These are phyloP conservation scores for Hamamelis virginiana DNA, from an alignment of 164 flowering plant species.

Conservation along the genomic window DNA sequence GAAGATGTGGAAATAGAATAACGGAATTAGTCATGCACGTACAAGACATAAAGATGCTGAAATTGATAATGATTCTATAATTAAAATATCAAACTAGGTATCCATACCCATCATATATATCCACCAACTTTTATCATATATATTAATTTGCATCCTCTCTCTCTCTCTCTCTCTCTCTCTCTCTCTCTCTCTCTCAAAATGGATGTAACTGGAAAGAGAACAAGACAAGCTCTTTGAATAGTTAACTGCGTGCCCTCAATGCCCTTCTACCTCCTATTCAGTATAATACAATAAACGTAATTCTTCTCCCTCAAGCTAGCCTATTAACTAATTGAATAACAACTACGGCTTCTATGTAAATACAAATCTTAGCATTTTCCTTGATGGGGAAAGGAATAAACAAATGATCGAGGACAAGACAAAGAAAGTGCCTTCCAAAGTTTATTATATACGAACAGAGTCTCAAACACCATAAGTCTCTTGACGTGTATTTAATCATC, in stretches of 20 bases:
- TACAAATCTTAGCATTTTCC: slow-evolving; percentile 27
- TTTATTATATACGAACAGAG: too few species aligned
- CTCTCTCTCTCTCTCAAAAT: background rate
- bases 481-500: too few species aligned
- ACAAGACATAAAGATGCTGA: slow-evolving; percentile 28
- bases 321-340: slow-evolving; percentile 22
- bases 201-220: background rate
- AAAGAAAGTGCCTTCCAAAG: too few species aligned
- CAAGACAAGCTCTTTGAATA: slow-evolving; percentile 12
- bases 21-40: too few species aligned
- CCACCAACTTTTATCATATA: slow-evolving; percentile 1
- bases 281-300: background rate
- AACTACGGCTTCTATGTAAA: slow-evolving; percentile 15
- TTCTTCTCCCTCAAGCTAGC: background rate
- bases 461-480: too few species aligned
- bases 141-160: background rate
- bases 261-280: slow-evolving; percentile 12
- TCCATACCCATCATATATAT: slow-evolving; percentile 15
- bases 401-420: too few species aligned
- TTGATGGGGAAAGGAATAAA: too few species aligned
- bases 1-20: slow-evolving; percentile 8
- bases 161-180: background rate
- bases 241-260: slow-evolving; percentile 30
- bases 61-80: slow-evolving; percentile 25
- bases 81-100: slow-evolving; percentile 8